Conservation (phyloP, 306 rosid genomes). For the Phaseolus lunatus region DNA sequence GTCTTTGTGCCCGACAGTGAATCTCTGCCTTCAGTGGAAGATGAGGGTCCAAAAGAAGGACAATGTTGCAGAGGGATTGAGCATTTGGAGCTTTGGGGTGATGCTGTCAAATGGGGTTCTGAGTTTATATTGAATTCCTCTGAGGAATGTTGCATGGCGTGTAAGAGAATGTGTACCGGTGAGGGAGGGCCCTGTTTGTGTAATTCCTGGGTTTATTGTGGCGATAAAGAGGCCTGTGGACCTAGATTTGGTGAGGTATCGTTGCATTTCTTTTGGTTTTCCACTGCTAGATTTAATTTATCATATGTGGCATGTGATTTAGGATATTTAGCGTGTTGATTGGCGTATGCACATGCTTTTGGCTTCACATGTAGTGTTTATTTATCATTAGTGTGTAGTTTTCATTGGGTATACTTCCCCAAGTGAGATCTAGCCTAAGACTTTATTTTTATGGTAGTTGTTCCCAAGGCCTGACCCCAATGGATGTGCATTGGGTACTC, state of each 20-base stretch:
- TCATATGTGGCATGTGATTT: constrained; percentile 20
- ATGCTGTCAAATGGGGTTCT: constrained; percentile 77
- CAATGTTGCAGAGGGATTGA: constrained; percentile 68
- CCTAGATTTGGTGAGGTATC: constrained; percentile 79
- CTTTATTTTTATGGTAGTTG: neutral
- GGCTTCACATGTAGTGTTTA: neutral
- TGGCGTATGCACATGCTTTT: neutral
- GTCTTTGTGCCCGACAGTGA: constrained; percentile 22
- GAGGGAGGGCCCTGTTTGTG: constrained; percentile 62
- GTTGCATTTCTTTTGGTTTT: constrained; percentile 30
- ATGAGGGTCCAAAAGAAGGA: constrained; percentile 26
- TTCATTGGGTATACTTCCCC: neutral
- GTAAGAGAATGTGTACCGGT: constrained; percentile 64
- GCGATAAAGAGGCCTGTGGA: constrained; percentile 70
- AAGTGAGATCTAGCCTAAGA: neutral
- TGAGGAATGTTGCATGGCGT: constrained; percentile 70
- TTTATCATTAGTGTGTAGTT: neutral
- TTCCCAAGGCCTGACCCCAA: neutral
- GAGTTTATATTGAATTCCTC: constrained; percentile 70
- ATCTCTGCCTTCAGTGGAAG: constrained; percentile 29
- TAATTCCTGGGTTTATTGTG: constrained; percentile 85
- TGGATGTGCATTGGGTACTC: neutral
- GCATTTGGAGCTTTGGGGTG: constrained; percentile 86
- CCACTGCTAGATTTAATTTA: neutral
- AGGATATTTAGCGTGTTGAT: neutral